These are phyloP conservation scores for Phyllostachys edulis DNA, from an alignment of 176 grass and related monocot species.

Conservation along the genomic window DNA sequence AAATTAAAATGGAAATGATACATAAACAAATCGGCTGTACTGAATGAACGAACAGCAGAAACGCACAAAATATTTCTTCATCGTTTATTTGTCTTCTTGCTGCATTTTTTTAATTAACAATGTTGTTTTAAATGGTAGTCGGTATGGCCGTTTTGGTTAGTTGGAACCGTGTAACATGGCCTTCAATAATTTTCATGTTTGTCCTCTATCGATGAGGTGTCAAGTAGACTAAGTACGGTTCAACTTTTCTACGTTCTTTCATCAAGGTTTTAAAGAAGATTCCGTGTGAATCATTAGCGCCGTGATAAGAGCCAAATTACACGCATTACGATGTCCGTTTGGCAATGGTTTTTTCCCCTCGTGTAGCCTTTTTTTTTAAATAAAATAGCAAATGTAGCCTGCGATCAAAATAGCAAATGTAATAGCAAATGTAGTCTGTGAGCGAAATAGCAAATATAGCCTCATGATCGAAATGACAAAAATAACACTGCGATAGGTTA, in stretches of 20 bases:
- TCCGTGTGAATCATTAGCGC: conserved; percentile 21
- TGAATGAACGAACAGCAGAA: neutral
- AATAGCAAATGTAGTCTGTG: too few species aligned
- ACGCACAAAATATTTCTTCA: neutral
- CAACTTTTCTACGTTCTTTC: neutral
- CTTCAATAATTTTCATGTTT: neutral
- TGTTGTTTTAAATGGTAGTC: conserved; percentile 1
- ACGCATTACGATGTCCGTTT: conserved; percentile 5
- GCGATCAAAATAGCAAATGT: too few species aligned
- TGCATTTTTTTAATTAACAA: neutral
- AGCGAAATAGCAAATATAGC: too few species aligned
- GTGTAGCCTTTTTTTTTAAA: too few species aligned
- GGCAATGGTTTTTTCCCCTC: too few species aligned
- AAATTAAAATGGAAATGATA: neutral
- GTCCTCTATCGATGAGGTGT: conserved; percentile 6
- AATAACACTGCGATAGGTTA: too few species aligned
- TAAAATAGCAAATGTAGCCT: too few species aligned
- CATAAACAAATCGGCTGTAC: neutral
- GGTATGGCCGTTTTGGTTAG: conserved; percentile 20
- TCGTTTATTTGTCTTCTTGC: neutral
- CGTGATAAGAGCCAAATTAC: conserved; percentile 8
- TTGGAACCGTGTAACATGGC: conserved; percentile 29
- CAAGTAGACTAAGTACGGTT: neutral
- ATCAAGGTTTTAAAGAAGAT: neutral
- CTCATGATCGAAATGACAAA: too few species aligned